Percentiles rank a stretch among this genome's conserved stretches.
phyloP scores from a whole-genome alignment of 140 eudicot species.

The Oenanthe javanica region DNA sequence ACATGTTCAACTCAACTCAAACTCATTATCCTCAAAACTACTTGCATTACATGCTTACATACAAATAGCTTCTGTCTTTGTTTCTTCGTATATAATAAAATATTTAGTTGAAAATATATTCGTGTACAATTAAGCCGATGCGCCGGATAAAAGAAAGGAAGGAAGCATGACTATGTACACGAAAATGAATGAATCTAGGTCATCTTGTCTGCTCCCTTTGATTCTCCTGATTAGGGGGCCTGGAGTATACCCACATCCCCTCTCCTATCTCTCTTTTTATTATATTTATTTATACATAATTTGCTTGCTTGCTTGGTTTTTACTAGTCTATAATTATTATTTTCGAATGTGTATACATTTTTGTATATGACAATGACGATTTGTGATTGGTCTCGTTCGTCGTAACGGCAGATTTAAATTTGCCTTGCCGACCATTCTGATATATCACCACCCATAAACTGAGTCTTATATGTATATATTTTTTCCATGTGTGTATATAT shows the following conservation, averaged over 20 bases:
- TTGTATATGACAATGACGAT: conserved; percentile 30
- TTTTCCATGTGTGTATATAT: neutral
- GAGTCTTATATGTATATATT: conserved; percentile 31
- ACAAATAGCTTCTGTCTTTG: too few relatives aligned
- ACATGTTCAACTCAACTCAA: neutral
- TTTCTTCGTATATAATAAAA: too few relatives aligned
- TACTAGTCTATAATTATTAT: too few relatives aligned
- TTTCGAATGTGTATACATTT: too few relatives aligned
- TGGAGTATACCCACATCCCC: conserved; percentile 8
- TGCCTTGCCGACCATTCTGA: conserved; percentile 94
- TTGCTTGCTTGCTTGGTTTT: too few relatives aligned
- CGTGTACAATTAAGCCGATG: conserved; percentile 15
- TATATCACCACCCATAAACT: conserved; percentile 98
- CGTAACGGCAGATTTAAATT: conserved; percentile 40
- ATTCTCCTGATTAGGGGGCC: conserved; percentile 9
- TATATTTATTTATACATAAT: too few relatives aligned
- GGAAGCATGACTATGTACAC: conserved; percentile 15
- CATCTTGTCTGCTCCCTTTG: conserved; percentile 13
- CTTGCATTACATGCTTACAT: too few relatives aligned
- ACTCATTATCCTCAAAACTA: too few relatives aligned
- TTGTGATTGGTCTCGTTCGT: conserved; percentile 70
- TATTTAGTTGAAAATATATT: too few relatives aligned
- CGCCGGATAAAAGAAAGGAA: neutral
- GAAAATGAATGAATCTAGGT: conserved; percentile 1
- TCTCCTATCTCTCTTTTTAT: neutral